These are phyloP conservation scores for Macrolepiota dolichaula DNA, from an alignment of 768 basidiomycete species.

Conservation along the genomic window DNA sequence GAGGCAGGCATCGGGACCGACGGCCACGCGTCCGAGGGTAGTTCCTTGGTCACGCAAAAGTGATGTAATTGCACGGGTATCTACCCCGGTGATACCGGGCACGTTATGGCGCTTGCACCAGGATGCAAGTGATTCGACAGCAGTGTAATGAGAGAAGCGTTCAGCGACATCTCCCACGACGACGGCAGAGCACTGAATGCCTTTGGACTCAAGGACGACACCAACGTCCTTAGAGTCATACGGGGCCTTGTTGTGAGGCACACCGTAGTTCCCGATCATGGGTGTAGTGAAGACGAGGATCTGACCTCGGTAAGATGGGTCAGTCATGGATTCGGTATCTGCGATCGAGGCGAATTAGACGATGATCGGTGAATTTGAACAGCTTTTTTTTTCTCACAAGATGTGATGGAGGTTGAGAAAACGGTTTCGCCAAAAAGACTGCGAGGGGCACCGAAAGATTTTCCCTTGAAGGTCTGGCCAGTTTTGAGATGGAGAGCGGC, in stretches of 20 bases:
- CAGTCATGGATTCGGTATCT: conserved; percentile 99
- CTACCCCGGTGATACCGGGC: conserved; percentile 94
- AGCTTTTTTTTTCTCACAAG: conserved; percentile 57
- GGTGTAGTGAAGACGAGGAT: conserved; percentile 99
- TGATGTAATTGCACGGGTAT: conserved; percentile 93
- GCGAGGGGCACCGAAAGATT: conserved; percentile 83
- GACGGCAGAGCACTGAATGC: conserved; percentile 88
- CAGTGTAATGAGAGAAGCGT: conserved; percentile 91
- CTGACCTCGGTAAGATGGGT: conserved; percentile 97
- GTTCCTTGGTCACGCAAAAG: conserved; percentile 96
- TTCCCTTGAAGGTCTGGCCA: conserved; percentile 88
- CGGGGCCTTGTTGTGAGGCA: conserved; percentile 77
- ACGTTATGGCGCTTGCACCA: conserved; percentile 92
- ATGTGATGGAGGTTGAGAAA: conserved; percentile 98
- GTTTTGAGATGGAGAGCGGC: conserved; percentile 91
- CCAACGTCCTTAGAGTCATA: conserved; percentile 76
- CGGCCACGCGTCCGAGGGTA: conserved; percentile 86
- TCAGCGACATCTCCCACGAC: conserved; percentile 95
- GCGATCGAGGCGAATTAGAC: conserved; percentile 15
- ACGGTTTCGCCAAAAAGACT: conserved; percentile 96
- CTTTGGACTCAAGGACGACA: conserved; percentile 82
- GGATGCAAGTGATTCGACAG: conserved; percentile 86
- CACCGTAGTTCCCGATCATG: conserved; percentile 98
- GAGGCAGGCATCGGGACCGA: conserved; percentile 68
- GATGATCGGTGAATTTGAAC: not conserved